Evolutionary conservation across 805 yeast genomes (phyloP).

Genomic region (Saturnispora saitoi): DNA sequence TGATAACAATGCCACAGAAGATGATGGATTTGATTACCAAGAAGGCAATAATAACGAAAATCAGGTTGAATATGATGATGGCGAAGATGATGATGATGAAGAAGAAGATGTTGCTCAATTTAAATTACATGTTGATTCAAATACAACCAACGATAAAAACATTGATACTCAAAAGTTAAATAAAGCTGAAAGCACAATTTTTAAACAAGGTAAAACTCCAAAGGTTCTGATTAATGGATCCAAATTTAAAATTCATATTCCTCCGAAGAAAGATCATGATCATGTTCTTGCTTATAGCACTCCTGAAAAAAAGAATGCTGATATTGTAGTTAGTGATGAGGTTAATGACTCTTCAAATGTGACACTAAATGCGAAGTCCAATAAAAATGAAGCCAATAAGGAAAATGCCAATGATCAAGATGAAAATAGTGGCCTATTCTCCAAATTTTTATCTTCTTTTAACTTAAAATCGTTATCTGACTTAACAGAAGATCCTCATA

Average conservation of each 20-base stretch:
- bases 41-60: not conserved
- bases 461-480: conserved; percentile 21
- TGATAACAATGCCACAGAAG: not conserved
- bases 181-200: not conserved
- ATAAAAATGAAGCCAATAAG: not conserved
- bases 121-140: not conserved
- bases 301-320: conserved; percentile 1
- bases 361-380: not conserved
- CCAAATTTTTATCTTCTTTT: conserved; percentile 23
- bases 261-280: not conserved
- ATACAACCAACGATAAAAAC: not conserved
- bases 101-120: not conserved
- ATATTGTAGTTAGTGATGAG: not conserved
- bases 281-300: conserved; percentile 1
- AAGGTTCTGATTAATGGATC: not conserved
- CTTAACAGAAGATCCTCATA: conserved; percentile 6
- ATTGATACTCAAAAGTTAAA: not conserved
- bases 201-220: not conserved
- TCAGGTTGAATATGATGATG: not conserved
- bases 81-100: not conserved
- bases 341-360: not conserved
- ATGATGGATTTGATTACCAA: too few relatives aligned
- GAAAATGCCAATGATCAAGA: conserved; percentile 2
- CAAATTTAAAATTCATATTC: not conserved
- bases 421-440: conserved; percentile 22